phyloP scores from a whole-genome alignment of 2,329 filamentous ascomycete species.

The Ophiostoma sp. region DNA sequence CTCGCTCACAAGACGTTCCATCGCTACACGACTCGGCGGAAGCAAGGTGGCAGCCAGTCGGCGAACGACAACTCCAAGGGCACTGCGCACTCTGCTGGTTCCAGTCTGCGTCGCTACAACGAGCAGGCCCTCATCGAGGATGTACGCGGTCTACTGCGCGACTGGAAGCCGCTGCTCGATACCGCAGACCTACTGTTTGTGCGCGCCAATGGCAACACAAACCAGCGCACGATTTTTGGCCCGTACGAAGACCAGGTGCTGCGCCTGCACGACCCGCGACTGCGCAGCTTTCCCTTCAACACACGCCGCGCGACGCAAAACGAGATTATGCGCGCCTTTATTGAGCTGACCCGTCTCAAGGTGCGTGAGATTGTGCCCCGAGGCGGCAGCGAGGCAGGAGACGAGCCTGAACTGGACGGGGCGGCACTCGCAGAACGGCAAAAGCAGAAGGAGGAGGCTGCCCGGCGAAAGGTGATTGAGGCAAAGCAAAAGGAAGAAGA shows the following conservation, averaged over 20 bases:
- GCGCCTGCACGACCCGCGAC: conserved; percentile 67
- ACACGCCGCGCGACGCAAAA: conserved; percentile 87
- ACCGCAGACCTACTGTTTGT: conserved; percentile 81
- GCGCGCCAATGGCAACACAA: conserved; percentile 80
- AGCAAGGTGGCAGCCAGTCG: conserved; percentile 93
- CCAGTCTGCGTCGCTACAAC: conserved; percentile 85
- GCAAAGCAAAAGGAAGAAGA: conserved; percentile 66
- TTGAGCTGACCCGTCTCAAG: conserved; percentile 88
- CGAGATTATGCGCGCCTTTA: conserved; percentile 89
- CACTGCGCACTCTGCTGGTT: conserved; percentile 72
- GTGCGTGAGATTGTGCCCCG: conserved; percentile 69
- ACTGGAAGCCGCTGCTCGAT: conserved; percentile 84
- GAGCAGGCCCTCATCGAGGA: conserved; percentile 87
- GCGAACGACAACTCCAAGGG: conserved; percentile 47
- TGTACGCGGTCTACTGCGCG: conserved; percentile 69
- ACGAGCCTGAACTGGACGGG: conserved; percentile 33
- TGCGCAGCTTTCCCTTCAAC: conserved; percentile 87
- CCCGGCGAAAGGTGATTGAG: conserved; percentile 42
- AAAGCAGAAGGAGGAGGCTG: conserved; percentile 6
- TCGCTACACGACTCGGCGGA: conserved; percentile 89
- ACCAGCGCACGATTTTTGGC: conserved; percentile 80
- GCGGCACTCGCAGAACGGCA: conserved; percentile 27
- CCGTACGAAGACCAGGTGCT: conserved; percentile 87
- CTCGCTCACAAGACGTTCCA: conserved; percentile 97
- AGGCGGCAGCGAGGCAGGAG: conserved; percentile 37